Evolutionary conservation across 1,284 basidiomycete species (phyloP).

Genomic region (Malassezia obtusa): DNA sequence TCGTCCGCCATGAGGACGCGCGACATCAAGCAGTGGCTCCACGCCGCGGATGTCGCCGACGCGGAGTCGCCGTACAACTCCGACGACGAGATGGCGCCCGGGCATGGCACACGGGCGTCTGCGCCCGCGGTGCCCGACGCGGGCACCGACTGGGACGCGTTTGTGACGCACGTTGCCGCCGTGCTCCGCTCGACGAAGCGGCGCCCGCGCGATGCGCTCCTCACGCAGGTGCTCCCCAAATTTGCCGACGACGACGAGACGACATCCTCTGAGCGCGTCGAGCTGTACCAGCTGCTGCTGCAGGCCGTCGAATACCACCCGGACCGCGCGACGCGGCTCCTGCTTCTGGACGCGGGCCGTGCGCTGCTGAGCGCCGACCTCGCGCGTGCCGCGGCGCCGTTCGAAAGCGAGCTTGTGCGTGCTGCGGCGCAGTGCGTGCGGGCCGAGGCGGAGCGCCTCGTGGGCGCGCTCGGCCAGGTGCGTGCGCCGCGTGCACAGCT

Average conservation of each 20-base stretch:
- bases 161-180: conserved; percentile 19
- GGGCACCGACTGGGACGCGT: conserved; percentile 27
- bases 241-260: conserved; percentile 48
- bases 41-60: conserved; percentile 2
- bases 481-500: conserved; percentile 51
- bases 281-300: conserved; percentile 64
- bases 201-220: conserved; percentile 20
- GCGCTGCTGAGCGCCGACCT: conserved; percentile 57
- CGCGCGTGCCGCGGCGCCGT: conserved; percentile 39
- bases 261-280: conserved; percentile 58
- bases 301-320: conserved; percentile 67
- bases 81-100: conserved; percentile 37
- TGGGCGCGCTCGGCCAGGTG: conserved; percentile 21
- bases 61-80: conserved; percentile 30
- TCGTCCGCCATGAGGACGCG: conserved; percentile 10
- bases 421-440: conserved; percentile 64
- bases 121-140: conserved; percentile 7
- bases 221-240: conserved; percentile 19
- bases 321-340: conserved; percentile 61
- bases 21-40: conserved; percentile 16
- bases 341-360: conserved; percentile 60
- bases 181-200: conserved; percentile 20
- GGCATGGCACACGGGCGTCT: background rate
- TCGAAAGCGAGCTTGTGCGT: conserved; percentile 55
- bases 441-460: conserved; percentile 54